phyloP scores from a whole-genome alignment of 169 alveolate genomes.

The Miamiensis avidus region DNA sequence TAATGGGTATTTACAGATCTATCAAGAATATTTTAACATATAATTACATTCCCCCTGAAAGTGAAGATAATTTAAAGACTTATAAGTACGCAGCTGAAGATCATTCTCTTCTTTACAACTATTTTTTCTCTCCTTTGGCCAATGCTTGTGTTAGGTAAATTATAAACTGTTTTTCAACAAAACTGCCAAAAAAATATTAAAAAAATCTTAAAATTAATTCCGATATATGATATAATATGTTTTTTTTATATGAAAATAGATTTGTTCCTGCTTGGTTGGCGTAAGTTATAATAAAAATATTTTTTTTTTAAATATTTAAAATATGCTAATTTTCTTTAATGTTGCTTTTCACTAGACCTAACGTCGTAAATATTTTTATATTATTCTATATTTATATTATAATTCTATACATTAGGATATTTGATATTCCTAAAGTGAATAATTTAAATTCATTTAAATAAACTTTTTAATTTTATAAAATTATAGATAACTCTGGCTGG shows the following conservation, averaged over 20 bases:
- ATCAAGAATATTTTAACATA: not conserved
- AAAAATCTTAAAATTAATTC: no score
- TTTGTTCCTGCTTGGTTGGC: constrained; percentile 18
- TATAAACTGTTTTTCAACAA: no score
- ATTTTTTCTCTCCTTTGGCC: constrained; percentile 14
- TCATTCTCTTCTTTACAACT: constrained; percentile 17
- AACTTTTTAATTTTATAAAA: not conserved
- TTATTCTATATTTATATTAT: not conserved
- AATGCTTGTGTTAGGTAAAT: constrained; percentile 15
- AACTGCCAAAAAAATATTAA: not conserved
- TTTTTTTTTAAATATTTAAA: not conserved
- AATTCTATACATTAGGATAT: no score
- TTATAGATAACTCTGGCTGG: constrained; percentile 17
- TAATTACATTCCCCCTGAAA: constrained; percentile 9
- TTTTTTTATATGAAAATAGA: not conserved
- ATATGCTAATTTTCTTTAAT: not conserved
- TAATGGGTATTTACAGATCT: not conserved
- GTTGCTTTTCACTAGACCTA: constrained; percentile 3
- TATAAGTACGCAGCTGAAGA: constrained; percentile 13
- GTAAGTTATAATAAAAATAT: not conserved
- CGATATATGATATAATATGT: no score
- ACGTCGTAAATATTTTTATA: not conserved
- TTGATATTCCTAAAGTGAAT: no score
- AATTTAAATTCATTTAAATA: no score
- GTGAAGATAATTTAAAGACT: constrained; percentile 20